A percentile compares a stretch with the other conserved stretches of the same genome.
These are phyloP conservation scores for Annona squamosa DNA, from an alignment of 164 flowering plant genomes.

Conservation along the genomic window DNA sequence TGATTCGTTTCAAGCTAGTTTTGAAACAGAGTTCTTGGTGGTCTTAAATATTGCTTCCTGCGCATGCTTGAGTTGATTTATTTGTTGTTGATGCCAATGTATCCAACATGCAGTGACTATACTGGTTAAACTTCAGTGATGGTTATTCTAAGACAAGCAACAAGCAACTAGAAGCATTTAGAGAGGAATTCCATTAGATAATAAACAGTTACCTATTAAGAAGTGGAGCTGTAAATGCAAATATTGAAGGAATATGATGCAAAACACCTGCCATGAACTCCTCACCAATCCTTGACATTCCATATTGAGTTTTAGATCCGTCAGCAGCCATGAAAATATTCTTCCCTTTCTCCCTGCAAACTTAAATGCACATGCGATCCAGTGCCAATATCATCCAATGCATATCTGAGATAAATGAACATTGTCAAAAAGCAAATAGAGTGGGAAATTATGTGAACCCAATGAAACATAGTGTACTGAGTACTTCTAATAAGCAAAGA, in stretches of 20 bases:
- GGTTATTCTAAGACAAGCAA: not conserved
- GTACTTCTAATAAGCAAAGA: too few species aligned
- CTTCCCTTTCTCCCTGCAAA: constrained; percentile 64
- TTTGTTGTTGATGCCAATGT: too few species aligned
- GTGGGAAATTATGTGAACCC: too few species aligned
- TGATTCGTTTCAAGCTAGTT: too few species aligned
- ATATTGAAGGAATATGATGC: constrained; percentile 75
- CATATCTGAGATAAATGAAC: constrained; percentile 34
- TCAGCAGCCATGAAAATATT: constrained; percentile 73
- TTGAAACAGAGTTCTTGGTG: too few species aligned
- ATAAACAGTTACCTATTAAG: constrained; percentile 68
- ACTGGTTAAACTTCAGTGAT: too few species aligned
- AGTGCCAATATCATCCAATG: constrained; percentile 73
- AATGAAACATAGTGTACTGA: too few species aligned
- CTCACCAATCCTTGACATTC: constrained; percentile 74
- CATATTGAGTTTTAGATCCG: constrained; percentile 40
- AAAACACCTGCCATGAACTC: constrained; percentile 96
- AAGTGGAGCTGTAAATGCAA: constrained; percentile 85
- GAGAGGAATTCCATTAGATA: not conserved
- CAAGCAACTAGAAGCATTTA: not conserved
- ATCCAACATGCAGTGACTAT: too few species aligned
- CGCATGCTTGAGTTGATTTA: too few species aligned
- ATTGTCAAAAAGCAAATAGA: not conserved
- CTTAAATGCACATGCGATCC: constrained; percentile 96
- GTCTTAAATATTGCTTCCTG: too few species aligned